These are phyloP conservation scores for Candida gorgasii DNA, from an alignment of 805 yeast species.

Conservation along the genomic window DNA sequence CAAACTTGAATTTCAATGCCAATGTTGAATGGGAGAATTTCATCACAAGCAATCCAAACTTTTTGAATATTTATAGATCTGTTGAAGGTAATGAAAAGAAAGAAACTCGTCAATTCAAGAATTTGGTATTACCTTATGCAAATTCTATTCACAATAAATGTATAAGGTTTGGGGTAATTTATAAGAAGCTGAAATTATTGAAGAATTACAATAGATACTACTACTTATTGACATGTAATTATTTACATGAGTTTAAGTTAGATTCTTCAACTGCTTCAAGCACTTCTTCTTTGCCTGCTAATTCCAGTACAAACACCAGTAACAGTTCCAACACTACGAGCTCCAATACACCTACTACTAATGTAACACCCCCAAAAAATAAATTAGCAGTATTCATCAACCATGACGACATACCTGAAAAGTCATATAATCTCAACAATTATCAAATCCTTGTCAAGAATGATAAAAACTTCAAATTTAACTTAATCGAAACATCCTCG, in stretches of 20 bases:
- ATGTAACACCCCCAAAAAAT: conserved; percentile 31
- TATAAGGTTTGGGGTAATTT: conserved; percentile 41
- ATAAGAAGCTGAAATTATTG: conserved; percentile 41
- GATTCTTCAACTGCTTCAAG: conserved; percentile 18
- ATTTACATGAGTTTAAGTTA: conserved; percentile 42
- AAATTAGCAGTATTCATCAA: conserved; percentile 43
- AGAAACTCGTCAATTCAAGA: conserved; percentile 47
- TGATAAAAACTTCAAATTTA: conserved; percentile 35
- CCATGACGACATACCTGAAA: conserved; percentile 39
- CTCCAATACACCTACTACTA: too few relatives aligned
- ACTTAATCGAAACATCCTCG: conserved; percentile 27
- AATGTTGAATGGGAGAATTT: conserved; percentile 41
- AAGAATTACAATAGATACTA: conserved; percentile 39
- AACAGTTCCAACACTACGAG: too few relatives aligned
- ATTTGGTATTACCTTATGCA: conserved; percentile 34
- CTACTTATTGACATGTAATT: conserved; percentile 44
- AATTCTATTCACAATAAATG: conserved; percentile 40
- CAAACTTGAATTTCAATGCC: conserved; percentile 24
- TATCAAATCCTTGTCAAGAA: conserved; percentile 32
- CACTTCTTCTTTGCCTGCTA: not conserved
- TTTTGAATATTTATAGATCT: conserved; percentile 46
- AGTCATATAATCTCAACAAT: conserved; percentile 44
- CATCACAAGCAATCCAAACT: conserved; percentile 47
- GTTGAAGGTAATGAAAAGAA: conserved; percentile 47
- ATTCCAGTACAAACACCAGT: conserved; percentile 4